phyloP scores from a whole-genome alignment of 805 yeast species.

The Barnettozyma siamensis region DNA sequence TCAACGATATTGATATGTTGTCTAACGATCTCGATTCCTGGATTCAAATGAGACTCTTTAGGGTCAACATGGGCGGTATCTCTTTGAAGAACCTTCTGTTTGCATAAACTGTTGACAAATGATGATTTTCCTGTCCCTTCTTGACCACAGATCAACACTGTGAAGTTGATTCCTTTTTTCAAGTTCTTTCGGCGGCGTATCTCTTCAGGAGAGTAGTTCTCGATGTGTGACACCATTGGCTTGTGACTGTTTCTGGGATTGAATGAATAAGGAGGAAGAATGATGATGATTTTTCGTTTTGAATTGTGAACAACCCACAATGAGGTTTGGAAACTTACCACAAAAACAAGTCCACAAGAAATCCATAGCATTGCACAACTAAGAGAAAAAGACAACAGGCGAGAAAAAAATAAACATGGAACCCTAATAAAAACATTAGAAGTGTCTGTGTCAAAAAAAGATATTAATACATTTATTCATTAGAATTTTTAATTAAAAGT shows the following conservation, averaged over 20 bases:
- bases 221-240: neutral
- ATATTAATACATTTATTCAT: neutral
- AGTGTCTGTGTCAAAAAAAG: neutral
- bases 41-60: slow-evolving; percentile 29
- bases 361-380: too few relatives aligned
- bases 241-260: too few relatives aligned
- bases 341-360: too few relatives aligned
- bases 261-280: neutral
- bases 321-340: too few relatives aligned
- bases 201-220: slow-evolving; percentile 27
- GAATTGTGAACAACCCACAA: too few relatives aligned
- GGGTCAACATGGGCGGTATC: slow-evolving; percentile 24
- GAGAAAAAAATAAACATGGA: too few relatives aligned
- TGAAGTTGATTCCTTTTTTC: slow-evolving; percentile 56
- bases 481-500: too few relatives aligned
- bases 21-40: slow-evolving; percentile 39
- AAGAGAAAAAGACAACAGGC: too few relatives aligned
- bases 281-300: too few relatives aligned
- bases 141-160: slow-evolving; percentile 66
- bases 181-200: slow-evolving; percentile 56
- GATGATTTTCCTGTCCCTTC: slow-evolving; percentile 72
- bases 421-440: too few relatives aligned
- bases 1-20: slow-evolving; percentile 52
- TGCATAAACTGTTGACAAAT: slow-evolving; percentile 64
- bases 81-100: slow-evolving; percentile 36